Base-by-base conservation (phyloP, 192 early-diverging fungal species). In the Rhizophagus sp. region DNA sequence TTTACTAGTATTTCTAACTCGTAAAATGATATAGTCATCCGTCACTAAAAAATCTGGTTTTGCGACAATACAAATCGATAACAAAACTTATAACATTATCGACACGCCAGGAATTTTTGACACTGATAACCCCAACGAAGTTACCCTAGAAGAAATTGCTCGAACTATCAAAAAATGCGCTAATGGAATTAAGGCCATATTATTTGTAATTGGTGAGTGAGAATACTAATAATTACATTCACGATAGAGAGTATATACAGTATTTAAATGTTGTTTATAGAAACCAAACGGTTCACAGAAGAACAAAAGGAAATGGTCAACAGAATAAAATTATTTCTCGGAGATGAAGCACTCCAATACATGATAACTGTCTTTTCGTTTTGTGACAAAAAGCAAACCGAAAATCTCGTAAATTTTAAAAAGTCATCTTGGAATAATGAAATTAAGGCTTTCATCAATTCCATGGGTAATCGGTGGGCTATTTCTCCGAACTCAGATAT, bases 71-170 rank as follows among this genome's bases (percentile, higher is more conserved):
- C 0, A 52, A 52, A 52, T 52, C 17, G 13, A 12, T 4, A 13
- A 17, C 2, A 52, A 17, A 52, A 15, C 9, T 68, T 68, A 34
- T 12, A 68, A 36, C 9, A 15, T 68, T 11, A 30, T 68, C 10
- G 66, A 68, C 30, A 68, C 66, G 8, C 66, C 66, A 13, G 66
- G 66, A 12, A 27, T 68, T 68, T 68, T 68, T 68, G 66, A 68
- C 15, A 68, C 66, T 15, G 24, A 68, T 1, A 17, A 17, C 2
- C 24, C 4, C 13, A 39, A 34, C 15, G 66, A 68, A 33, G 34
- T 9, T 15, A 17, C 15, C 1, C 24, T 34, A 15, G 13, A 9
- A 1, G 66, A 68, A 68, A 68, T 68, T 4, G 12, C 30, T 11
- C 66, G 34, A 12, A 34, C 66, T 8, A 36, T 68, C 0, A 0